phyloP scores from a whole-genome alignment of 2,329 filamentous ascomycete species.

The Grosmannia clavigera region DNA sequence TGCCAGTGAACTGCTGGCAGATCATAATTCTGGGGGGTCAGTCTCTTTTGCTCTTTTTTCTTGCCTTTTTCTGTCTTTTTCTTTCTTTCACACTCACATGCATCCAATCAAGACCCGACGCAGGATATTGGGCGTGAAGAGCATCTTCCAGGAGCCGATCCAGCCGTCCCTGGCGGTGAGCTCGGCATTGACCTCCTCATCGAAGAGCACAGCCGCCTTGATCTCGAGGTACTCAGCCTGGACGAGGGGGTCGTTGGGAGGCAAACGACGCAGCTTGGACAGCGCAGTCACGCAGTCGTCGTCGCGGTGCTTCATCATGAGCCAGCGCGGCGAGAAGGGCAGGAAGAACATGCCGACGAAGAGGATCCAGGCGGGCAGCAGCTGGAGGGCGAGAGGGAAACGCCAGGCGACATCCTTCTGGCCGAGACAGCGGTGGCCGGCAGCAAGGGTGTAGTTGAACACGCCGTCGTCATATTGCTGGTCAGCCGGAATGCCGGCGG shows the following conservation, averaged over 20 bases:
- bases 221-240: neutral
- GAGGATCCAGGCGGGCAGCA: slow-evolving; percentile 37
- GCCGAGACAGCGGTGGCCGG: neutral
- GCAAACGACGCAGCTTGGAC: slow-evolving; percentile 8
- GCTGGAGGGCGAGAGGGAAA: slow-evolving; percentile 30
- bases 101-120: neutral
- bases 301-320: slow-evolving; percentile 23
- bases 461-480: neutral
- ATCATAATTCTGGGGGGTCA: neutral
- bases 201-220: neutral
- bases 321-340: slow-evolving; percentile 45
- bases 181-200: neutral
- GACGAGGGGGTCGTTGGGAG: neutral
- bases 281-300: slow-evolving; percentile 10
- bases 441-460: neutral
- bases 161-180: neutral
- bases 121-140: neutral
- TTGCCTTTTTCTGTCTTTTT: too few relatives aligned
- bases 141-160: neutral
- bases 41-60: too few relatives aligned
- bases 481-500: neutral
- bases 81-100: too few relatives aligned
- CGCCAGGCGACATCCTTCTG: slow-evolving; percentile 30
- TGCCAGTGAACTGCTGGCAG: slow-evolving; percentile 45
- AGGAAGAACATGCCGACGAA: slow-evolving; percentile 40